Conservation (phyloP, 257 asterid genomes). For the Penstemon barbatus region DNA sequence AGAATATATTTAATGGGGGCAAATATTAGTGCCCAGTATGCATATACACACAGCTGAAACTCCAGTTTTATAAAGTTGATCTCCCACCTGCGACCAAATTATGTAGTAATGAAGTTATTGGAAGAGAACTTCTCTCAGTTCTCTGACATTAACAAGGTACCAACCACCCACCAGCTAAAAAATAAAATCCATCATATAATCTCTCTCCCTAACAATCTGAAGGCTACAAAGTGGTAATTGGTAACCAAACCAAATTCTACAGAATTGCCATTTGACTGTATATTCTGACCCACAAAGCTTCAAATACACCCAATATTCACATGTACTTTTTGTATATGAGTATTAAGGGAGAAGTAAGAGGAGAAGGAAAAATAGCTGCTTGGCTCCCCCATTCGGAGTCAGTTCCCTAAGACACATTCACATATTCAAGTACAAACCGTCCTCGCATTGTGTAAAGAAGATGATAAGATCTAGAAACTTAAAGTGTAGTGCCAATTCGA, state of each 20-base stretch:
- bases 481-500: background rate
- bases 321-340: background rate
- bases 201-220: background rate
- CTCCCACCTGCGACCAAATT: background rate
- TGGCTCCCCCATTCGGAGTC: too few relatives aligned
- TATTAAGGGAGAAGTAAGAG: background rate
- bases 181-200: background rate
- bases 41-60: too few relatives aligned
- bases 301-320: background rate
- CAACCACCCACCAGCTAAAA: background rate
- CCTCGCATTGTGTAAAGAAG: background rate
- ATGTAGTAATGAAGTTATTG: background rate
- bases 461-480: conserved; percentile 1
- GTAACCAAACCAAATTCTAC: background rate
- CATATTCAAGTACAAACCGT: background rate
- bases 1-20: too few relatives aligned
- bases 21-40: too few relatives aligned
- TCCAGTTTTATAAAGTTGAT: too few relatives aligned
- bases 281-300: background rate
- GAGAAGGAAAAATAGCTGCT: background rate
- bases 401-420: background rate
- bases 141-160: background rate
- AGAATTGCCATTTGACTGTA: background rate
- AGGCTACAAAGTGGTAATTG: background rate
- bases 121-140: background rate